Conservation (phyloP, 306 rosid species). For the Quercus suber region DNA sequence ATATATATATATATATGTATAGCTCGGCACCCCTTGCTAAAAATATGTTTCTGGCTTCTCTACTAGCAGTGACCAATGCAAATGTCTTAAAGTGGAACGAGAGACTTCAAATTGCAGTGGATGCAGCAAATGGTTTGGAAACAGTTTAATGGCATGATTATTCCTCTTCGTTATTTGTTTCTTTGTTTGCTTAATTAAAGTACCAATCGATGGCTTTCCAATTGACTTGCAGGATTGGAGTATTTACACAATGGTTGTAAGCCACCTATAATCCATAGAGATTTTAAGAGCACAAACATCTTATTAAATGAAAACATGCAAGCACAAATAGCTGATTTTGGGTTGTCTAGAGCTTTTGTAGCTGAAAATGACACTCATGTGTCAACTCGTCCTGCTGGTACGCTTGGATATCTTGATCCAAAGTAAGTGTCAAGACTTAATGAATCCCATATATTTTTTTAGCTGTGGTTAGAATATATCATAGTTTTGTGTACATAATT, state of each 20-base stretch:
- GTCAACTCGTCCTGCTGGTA: conserved; percentile 29
- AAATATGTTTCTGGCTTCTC: too few species aligned
- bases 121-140: conserved; percentile 9
- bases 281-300: conserved; percentile 35
- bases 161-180: too few species aligned
- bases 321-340: conserved; percentile 38
- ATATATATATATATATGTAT: too few species aligned
- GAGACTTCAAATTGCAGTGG: conserved; percentile 17
- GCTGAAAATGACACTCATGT: conserved; percentile 21
- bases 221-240: conserved; percentile 18
- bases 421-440: conserved; percentile 12
- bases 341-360: conserved; percentile 29
- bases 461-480: too few species aligned
- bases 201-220: too few species aligned
- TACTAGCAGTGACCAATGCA: neutral
- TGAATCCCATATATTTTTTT: neutral
- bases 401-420: conserved; percentile 35
- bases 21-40: too few species aligned
- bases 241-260: conserved; percentile 32
- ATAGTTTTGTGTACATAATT: too few species aligned
- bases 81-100: conserved; percentile 8
- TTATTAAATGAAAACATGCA: conserved; percentile 28
- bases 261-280: conserved; percentile 42
- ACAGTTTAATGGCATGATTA: too few species aligned
- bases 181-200: too few species aligned